Conservation (phyloP, 306 rosid species). For the Clitoria ternatea region DNA sequence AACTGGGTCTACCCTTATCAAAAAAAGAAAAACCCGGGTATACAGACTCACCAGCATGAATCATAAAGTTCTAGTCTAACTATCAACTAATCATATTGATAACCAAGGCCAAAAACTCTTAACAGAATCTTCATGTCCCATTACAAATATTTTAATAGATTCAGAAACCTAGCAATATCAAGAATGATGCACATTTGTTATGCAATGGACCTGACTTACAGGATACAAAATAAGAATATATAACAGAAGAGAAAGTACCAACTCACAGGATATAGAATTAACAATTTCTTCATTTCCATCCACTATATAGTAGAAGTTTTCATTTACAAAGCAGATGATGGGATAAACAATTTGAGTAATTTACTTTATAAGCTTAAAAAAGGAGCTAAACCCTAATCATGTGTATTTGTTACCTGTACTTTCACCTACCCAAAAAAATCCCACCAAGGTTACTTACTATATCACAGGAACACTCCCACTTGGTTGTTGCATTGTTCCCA, state of each 20-base stretch:
- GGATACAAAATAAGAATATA: not conserved
- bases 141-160: not conserved
- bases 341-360: slow-evolving; percentile 54
- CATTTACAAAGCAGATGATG: slow-evolving; percentile 42
- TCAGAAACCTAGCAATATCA: not conserved
- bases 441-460: slow-evolving; percentile 43
- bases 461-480: slow-evolving; percentile 73
- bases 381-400: slow-evolving; percentile 64
- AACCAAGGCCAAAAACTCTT: not conserved
- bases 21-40: no score
- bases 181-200: not conserved
- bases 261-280: not conserved
- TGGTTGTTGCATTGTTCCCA: slow-evolving; percentile 66
- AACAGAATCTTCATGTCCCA: slow-evolving; percentile 1
- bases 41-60: slow-evolving; percentile 1
- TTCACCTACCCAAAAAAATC: slow-evolving; percentile 46
- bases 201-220: slow-evolving; percentile 4
- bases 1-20: no score
- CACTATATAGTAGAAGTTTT: slow-evolving; percentile 38
- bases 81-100: slow-evolving; percentile 1
- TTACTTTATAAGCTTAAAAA: slow-evolving; percentile 47
- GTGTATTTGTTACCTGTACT: slow-evolving; percentile 53
- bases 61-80: not conserved
- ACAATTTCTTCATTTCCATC: slow-evolving; percentile 33
- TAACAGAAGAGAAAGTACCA: not conserved